Evolutionary conservation across 495 filamentous ascomycete species (phyloP).

Genomic region (Viridothelium virens): DNA sequence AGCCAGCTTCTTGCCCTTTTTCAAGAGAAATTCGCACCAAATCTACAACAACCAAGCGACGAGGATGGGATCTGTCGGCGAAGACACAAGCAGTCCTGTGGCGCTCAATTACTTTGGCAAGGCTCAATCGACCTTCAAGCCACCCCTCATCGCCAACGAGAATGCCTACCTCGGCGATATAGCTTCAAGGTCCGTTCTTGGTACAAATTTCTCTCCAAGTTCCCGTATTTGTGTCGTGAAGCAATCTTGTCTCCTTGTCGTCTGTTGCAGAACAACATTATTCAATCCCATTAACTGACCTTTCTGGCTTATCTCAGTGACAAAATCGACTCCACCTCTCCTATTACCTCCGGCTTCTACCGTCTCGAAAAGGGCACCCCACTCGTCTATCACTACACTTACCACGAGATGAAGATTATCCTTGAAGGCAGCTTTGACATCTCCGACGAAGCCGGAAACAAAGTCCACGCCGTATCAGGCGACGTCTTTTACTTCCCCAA

Average conservation of each 20-base stretch:
- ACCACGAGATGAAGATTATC: constrained; percentile 77
- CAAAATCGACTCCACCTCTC: constrained; percentile 50
- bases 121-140: constrained; percentile 59
- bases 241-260: not conserved
- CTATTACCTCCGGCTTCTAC: constrained; percentile 65
- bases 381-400: constrained; percentile 66
- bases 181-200: constrained; percentile 43
- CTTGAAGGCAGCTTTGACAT: constrained; percentile 71
- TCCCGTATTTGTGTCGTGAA: constrained; percentile 12
- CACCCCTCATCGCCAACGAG: constrained; percentile 63
- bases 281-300: constrained; percentile 10
- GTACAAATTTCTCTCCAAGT: not conserved
- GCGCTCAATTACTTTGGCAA: constrained; percentile 49
- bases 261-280: not conserved
- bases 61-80: constrained; percentile 15
- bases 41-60: too few relatives aligned
- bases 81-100: constrained; percentile 14
- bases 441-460: constrained; percentile 60
- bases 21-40: too few relatives aligned
- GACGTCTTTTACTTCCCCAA: constrained; percentile 76
- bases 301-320: constrained; percentile 36
- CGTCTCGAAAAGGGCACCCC: constrained; percentile 66
- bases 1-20: not conserved
- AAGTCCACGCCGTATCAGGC: constrained; percentile 57
- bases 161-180: constrained; percentile 68